phyloP scores from a whole-genome alignment of 176 grass and related monocot genomes.

The Pharus latifolius region DNA sequence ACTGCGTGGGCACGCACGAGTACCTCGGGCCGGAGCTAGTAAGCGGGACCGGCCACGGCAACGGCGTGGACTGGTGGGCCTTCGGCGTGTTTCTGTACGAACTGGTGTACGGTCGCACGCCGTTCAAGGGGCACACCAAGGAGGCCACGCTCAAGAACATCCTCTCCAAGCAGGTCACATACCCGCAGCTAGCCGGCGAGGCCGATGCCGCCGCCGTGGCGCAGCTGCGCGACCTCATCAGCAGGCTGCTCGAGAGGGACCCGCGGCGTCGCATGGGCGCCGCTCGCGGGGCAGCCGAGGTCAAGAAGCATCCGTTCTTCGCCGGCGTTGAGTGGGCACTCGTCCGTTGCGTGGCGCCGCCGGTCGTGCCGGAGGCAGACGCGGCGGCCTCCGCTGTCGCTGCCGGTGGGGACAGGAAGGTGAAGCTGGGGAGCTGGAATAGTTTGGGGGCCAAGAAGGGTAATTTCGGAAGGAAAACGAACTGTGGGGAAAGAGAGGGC shows the following conservation, averaged over 20 bases:
- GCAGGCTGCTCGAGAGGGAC: conserved; percentile 64
- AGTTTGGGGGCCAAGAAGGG: conserved; percentile 41
- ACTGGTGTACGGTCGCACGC: conserved; percentile 80
- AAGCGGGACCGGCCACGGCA: conserved; percentile 60
- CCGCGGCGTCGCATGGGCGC: conserved; percentile 62
- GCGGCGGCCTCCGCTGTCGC: neutral
- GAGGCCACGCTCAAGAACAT: conserved; percentile 84
- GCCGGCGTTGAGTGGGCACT: conserved; percentile 68
- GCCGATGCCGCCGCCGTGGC: conserved; percentile 37
- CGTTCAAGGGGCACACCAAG: conserved; percentile 80
- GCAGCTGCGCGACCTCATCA: conserved; percentile 54
- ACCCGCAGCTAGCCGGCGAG: conserved; percentile 45
- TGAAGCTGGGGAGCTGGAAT: conserved; percentile 57
- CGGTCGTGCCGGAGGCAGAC: conserved; percentile 38
- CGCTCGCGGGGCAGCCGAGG: conserved; percentile 60
- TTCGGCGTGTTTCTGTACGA: conserved; percentile 92
- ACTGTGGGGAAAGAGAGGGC: conserved; percentile 24
- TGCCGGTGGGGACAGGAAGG: neutral
- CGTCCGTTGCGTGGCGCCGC: conserved; percentile 62
- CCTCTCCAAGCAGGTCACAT: conserved; percentile 53
- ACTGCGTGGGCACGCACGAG: conserved; percentile 89
- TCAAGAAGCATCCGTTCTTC: conserved; percentile 88
- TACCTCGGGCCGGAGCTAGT: conserved; percentile 89
- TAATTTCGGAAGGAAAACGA: conserved; percentile 25
- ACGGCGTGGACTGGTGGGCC: conserved; percentile 95